Evolutionary conservation across 495 filamentous ascomycete species (phyloP).

Genomic region (Lasiosphaeria miniovina): DNA sequence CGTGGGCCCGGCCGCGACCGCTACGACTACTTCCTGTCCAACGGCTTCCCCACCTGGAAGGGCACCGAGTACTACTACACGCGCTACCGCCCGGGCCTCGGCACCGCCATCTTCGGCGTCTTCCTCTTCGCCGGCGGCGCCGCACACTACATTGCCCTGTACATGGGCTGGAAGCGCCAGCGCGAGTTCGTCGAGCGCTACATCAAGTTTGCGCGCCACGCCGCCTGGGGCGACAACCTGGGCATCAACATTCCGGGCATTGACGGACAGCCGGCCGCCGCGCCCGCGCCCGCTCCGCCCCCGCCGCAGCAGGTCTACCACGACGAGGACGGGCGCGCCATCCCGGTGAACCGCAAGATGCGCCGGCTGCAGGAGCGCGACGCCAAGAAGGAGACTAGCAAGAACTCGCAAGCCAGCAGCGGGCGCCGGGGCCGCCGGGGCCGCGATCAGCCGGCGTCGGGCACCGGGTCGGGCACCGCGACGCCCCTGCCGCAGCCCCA

Average conservation of each 20-base stretch:
- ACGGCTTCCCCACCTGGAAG: constrained; percentile 94
- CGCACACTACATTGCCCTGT: constrained; percentile 79
- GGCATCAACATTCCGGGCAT: constrained; percentile 53
- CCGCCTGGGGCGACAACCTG: constrained; percentile 74
- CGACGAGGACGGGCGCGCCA: constrained; percentile 45
- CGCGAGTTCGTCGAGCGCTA: constrained; percentile 86
- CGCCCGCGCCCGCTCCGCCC: constrained; percentile 28
- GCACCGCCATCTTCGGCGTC: constrained; percentile 76
- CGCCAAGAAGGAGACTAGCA: constrained; percentile 59
- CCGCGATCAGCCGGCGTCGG: constrained; percentile 21
- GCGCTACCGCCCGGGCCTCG: constrained; percentile 85
- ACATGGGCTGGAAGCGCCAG: constrained; percentile 83
- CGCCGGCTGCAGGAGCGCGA: constrained; percentile 84
- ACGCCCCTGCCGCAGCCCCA: constrained; percentile 32
- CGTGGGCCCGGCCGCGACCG: constrained; percentile 74
- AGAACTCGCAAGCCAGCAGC: constrained; percentile 27
- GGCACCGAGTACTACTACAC: constrained; percentile 98
- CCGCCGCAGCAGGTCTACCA: constrained; percentile 36
- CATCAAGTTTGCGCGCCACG: constrained; percentile 81
- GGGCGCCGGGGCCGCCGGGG: constrained; percentile 30
- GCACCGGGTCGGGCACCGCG: constrained; percentile 24
- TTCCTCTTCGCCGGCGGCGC: constrained; percentile 80
- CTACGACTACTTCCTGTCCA: constrained; percentile 91
- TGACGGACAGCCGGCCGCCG: constrained; percentile 43
- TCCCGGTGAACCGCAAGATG: constrained; percentile 78